phyloP scores from a whole-genome alignment of 2,329 filamentous ascomycete species.

The Penicillium sp. region DNA sequence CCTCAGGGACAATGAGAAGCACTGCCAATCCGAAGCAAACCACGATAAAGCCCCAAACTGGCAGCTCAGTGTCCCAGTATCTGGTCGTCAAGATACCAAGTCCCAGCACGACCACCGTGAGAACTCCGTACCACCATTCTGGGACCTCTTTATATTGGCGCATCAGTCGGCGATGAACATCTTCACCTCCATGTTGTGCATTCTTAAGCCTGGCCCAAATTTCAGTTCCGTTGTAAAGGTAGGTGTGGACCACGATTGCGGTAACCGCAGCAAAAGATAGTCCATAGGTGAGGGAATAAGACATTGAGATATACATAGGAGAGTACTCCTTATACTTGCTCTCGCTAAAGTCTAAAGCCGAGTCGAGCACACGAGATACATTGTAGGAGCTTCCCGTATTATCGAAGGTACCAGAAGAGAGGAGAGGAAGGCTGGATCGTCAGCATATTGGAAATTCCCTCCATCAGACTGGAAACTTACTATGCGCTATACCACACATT shows the following conservation, averaged over 20 bases:
- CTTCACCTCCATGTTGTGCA: conserved; percentile 46
- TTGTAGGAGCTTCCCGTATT: conserved; percentile 36
- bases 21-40: conserved; percentile 39
- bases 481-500: conserved; percentile 50
- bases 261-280: conserved; percentile 40
- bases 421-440: conserved; percentile 27
- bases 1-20: conserved; percentile 43
- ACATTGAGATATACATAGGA: conserved; percentile 40
- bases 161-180: conserved; percentile 66
- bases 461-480: conserved; percentile 6
- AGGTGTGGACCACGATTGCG: conserved; percentile 36
- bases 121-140: conserved; percentile 58
- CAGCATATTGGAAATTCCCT: background rate
- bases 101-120: conserved; percentile 37
- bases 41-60: conserved; percentile 43
- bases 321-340: conserved; percentile 43
- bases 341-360: conserved; percentile 33
- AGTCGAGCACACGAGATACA: conserved; percentile 31
- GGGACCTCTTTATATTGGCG: conserved; percentile 62
- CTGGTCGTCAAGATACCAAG: conserved; percentile 34
- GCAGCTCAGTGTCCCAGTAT: conserved; percentile 41
- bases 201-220: conserved; percentile 38
- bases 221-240: conserved; percentile 36
- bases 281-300: conserved; percentile 39
- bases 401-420: conserved; percentile 33